Evolutionary conservation across 73 alveolate species (phyloP).

Genomic region (Paramecium bursaria): DNA sequence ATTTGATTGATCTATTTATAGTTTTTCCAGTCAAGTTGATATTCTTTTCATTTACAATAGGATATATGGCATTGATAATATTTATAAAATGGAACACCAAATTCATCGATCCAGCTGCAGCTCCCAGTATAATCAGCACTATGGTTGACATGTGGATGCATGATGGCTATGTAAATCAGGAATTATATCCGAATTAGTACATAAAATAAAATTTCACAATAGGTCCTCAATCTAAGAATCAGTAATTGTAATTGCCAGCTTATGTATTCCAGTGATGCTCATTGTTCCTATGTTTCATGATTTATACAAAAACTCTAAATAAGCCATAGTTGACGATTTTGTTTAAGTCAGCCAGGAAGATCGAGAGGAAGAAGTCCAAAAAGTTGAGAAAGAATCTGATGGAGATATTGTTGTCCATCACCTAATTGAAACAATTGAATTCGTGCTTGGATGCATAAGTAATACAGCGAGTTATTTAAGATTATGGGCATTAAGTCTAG

Average conservation of each 20-base stretch:
- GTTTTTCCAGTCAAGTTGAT: slow-evolving; percentile 94
- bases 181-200: slow-evolving; percentile 77
- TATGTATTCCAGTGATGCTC: slow-evolving; percentile 95
- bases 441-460: slow-evolving; percentile 95
- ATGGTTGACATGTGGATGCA: slow-evolving; percentile 82
- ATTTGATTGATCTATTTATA: slow-evolving; percentile 79
- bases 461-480: slow-evolving; percentile 98
- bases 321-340: background rate
- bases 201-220: background rate
- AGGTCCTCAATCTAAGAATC: background rate
- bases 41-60: slow-evolving; percentile 86
- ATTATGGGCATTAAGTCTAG: slow-evolving; percentile 98
- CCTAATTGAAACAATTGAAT: slow-evolving; percentile 97
- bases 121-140: slow-evolving; percentile 95
- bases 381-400: slow-evolving; percentile 81
- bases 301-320: slow-evolving; percentile 65
- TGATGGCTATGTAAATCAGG: slow-evolving; percentile 78
- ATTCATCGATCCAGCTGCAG: slow-evolving; percentile 74
- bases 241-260: slow-evolving; percentile 71
- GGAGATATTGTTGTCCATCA: slow-evolving; percentile 92
- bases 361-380: background rate
- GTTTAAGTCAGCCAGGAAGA: too few species aligned
- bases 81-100: slow-evolving; percentile 92
- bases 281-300: slow-evolving; percentile 79
- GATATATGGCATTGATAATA: slow-evolving; percentile 94